Base-by-base conservation (phyloP, 306 rosid species). In the Ammopiptanthus mongolicus region DNA sequence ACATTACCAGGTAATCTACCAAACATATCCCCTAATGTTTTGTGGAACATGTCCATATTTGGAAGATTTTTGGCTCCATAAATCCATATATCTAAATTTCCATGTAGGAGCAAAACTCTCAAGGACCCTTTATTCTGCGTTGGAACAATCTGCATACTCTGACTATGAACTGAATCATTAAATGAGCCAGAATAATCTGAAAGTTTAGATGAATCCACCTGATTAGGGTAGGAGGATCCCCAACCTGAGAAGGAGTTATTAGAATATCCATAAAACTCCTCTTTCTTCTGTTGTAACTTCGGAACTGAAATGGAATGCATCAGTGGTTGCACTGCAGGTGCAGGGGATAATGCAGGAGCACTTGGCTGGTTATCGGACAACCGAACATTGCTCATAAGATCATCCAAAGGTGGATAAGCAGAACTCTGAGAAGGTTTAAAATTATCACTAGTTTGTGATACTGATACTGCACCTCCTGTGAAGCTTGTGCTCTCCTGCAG, bases 31-130 rank as follows among this genome's bases (percentile, higher is more conserved):
- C 97, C 93, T 47, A 91, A 52, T 23, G 98, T 94, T 80, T 82
- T 94, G 82, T 91, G 97, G 80, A 94, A 94, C 96, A 87, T 88
- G 84, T 94, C 97, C 97, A 94, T 94, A 81, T 94, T 94, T 1
- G 97, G 98, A 74, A 94, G 96, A 76, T 88, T 87, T 47, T 65
- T 82, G 1, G 97, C 98, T 29, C 75, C 88, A 77, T 78, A 34
- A 55, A 94, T 90, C 96, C 93, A 91, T 51, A 94, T 91, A 73
- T 94, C 98, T 36, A 94, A 82, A 85, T 87, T 90, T 74, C 98
- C 98, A 85, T 91, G 97, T 41, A 94, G 77, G 25, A 94, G 98
- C 78, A 94, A 82, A 46, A 84, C 91, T 81, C 80, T 94, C 85
- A 87, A 88, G 29, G 98, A 90, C 71, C 91, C 93, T 87, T 88